Percentiles rank a stretch among this genome's conserved stretches.
These are phyloP conservation scores for Saccharomyces hybrid DNA, from an alignment of 1,139 yeast species.

Conservation along the genomic window DNA sequence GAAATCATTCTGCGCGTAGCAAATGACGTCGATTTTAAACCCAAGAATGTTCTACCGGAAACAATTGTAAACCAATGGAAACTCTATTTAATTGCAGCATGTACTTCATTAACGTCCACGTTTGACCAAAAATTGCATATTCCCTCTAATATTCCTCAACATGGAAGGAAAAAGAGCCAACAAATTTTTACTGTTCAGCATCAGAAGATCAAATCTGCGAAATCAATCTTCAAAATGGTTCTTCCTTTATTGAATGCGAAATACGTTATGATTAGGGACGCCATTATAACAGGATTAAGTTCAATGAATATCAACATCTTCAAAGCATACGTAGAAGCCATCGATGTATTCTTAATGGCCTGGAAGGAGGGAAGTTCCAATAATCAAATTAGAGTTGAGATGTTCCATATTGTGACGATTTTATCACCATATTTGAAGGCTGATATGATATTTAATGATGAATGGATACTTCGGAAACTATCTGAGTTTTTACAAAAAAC, in stretches of 20 bases:
- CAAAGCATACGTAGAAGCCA: slow-evolving; percentile 69
- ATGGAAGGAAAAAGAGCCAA: slow-evolving; percentile 53
- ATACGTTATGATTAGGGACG: slow-evolving; percentile 69
- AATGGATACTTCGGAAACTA: slow-evolving; percentile 59
- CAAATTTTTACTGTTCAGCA: slow-evolving; percentile 78
- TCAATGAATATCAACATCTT: slow-evolving; percentile 87
- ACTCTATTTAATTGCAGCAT: slow-evolving; percentile 79
- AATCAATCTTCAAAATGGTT: slow-evolving; percentile 81
- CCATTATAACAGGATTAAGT: slow-evolving; percentile 78
- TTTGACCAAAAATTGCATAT: slow-evolving; percentile 70
- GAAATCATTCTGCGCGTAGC: slow-evolving; percentile 64
- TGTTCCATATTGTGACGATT: slow-evolving; percentile 67
- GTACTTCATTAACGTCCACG: slow-evolving; percentile 84
- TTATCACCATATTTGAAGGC: slow-evolving; percentile 58
- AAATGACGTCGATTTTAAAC: slow-evolving; percentile 34
- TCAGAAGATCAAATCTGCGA: slow-evolving; percentile 87
- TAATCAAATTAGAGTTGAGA: slow-evolving; percentile 59
- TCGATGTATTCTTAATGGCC: slow-evolving; percentile 53
- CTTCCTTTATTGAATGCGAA: slow-evolving; percentile 70
- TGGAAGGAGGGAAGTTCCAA: slow-evolving; percentile 44
- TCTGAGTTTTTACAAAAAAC: slow-evolving; percentile 59
- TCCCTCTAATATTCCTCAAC: slow-evolving; percentile 36
- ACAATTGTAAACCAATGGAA: slow-evolving; percentile 81
- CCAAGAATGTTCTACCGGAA: slow-evolving; percentile 53
- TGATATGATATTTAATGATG: slow-evolving; percentile 51